Base-by-base conservation (phyloP, 148 eudicot genomes). In the Polygonum aviculare region DNA sequence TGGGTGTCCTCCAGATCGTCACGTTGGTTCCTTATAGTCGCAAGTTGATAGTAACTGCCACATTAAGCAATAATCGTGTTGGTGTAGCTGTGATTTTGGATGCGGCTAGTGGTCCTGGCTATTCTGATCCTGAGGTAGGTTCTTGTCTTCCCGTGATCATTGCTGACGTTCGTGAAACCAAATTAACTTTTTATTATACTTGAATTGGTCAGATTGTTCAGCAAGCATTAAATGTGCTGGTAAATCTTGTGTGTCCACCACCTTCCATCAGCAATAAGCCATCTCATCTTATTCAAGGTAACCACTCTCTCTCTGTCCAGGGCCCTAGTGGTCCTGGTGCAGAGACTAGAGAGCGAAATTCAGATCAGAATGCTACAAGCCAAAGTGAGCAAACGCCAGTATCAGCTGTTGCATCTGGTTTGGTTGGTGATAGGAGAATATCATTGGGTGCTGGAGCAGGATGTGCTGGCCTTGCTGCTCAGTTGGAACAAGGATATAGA, bases 231-330 rank as follows among this genome's bases (percentile, higher is more conserved):
- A 91, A 88, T 83, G 89, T 95, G 79, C 80, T 95, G 78, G 87
- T 93, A 80, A 92, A 93, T 84, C 97, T 95, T 79, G 99, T 95
- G 77, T 95, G 99, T 77, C 96, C 99, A 71, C 97, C 99, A 12
- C 99, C 99, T 80, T 89, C 99, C 41, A 90, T 95, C 84, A 95
- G 97, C 83, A 90, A 89, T 82, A 95, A 87, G 80, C 89, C 97
- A 14, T 78, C 90, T 75, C 82, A 78, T 55, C 73, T 78, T 52
- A 77, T 88, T 22, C 96, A 91, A 75, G 86, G 83, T 69, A 89
- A 88, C 79, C 93, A 85, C 72, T 81, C 90, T 79, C 80, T 78
- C 69, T 78, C 91, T 73, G 78, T 57, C 80, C 96, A 88, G 85
- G 79, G 84, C 74, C 79, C 89, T 51, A 85, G 81, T 91, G 88